These are phyloP conservation scores for Maudiozyma saulgeensis DNA, from an alignment of 805 yeast species.

Conservation along the genomic window DNA sequence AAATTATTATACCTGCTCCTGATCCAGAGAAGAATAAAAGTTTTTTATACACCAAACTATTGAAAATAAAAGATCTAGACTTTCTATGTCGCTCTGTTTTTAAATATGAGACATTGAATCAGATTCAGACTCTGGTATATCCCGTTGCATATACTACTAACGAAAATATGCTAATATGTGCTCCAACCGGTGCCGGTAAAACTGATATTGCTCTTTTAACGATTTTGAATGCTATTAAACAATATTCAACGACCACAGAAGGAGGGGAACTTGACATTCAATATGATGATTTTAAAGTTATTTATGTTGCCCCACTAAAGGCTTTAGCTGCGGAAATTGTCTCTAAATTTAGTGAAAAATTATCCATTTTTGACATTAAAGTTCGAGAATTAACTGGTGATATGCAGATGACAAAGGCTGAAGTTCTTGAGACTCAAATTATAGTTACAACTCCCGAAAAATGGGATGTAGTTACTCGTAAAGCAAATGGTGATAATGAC, in stretches of 20 bases:
- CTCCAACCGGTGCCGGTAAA: conserved; percentile 98
- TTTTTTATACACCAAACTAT: conserved; percentile 35
- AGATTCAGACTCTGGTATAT: conserved; percentile 82
- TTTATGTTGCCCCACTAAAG: conserved; percentile 88
- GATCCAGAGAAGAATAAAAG: conserved; percentile 40
- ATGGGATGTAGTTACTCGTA: conserved; percentile 96
- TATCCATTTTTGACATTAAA: conserved; percentile 75
- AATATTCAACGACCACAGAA: conserved; percentile 47
- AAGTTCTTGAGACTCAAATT: conserved; percentile 72
- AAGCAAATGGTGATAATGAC: conserved; percentile 81
- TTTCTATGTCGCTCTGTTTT: conserved; percentile 77
- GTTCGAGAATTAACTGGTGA: conserved; percentile 92
- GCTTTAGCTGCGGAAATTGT: conserved; percentile 96
- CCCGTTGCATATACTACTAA: conserved; percentile 89
- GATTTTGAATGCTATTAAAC: conserved; percentile 68
- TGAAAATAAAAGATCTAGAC: conserved; percentile 59
- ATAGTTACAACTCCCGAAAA: conserved; percentile 94
- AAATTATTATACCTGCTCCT: conserved; percentile 73
- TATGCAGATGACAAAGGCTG: conserved; percentile 80
- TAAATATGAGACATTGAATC: conserved; percentile 66
- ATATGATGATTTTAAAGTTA: conserved; percentile 78
- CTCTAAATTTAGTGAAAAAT: conserved; percentile 68
- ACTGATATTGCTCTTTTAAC: conserved; percentile 86
- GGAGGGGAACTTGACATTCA: conserved; percentile 53
- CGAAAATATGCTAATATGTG: conserved; percentile 93